Evolutionary conservation across 768 basidiomycete species (phyloP), one percentile per base, ranked within the genome.

Genomic region (Pholiota conissans): DNA sequence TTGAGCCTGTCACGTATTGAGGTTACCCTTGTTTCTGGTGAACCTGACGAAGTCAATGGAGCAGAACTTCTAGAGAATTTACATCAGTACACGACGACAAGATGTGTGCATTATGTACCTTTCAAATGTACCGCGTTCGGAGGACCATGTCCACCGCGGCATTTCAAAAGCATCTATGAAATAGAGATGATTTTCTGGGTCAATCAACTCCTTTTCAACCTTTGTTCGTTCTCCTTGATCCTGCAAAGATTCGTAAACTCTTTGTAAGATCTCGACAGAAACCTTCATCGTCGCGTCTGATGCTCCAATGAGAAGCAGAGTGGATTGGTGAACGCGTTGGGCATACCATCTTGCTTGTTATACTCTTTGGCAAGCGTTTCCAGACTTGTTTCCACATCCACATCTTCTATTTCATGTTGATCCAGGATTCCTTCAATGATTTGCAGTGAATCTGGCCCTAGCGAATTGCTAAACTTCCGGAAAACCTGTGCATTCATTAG

Each of bases 111-210:
- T 18, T 13, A 52, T 82, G 45, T 67, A 96, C 95, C 85, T 90
- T 57, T 93, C 93, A 66, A 98, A 98, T 1, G 90, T 88, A 46
- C 89, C 89, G 57, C 90, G 77, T 65, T 95, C 91, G 28, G 80
- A 75, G 14, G 95, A 93, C 86, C 93, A 99, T 65, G 89, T 83
- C 88, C 95, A 95, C 11, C 86, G 74, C 0, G 97, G 97, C 95
- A 98, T 98, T 51, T 96, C 94, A 65, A 94, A 96, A 9, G 96
- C 89, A 69, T 96, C 86, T 28, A 98, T 77, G 61, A 98, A 77
- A 65, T 86, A 84, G 27, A 98, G 73, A 68, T 97, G 91, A 39
- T 80, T 86, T 29, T 93, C 88, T 5, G 90, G 87, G 62, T 95
- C 92, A 24, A 94, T 77, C 7, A 82, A 69, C 42, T 90, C 88